Conservation (phyloP, 2,329 filamentous ascomycete genomes). For the Aspergillus sergii region DNA sequence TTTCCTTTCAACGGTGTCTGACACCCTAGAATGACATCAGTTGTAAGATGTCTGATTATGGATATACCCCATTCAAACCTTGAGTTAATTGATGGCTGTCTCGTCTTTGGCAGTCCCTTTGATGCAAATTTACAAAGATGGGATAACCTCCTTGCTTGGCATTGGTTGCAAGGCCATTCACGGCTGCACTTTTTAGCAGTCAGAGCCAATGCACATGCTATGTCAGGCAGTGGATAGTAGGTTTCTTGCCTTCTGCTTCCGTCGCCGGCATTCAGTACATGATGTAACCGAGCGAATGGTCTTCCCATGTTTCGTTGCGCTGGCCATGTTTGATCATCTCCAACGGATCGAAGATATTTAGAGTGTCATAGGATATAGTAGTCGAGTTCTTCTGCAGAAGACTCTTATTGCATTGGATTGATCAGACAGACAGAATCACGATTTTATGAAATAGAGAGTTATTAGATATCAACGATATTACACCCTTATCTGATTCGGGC, state of each 20-base stretch:
- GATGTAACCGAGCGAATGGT: conserved; percentile 22
- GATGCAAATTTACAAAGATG: conserved; percentile 51
- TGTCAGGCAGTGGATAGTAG: not conserved
- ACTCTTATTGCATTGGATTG: not conserved
- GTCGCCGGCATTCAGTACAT: conserved; percentile 54
- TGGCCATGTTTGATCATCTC: not conserved
- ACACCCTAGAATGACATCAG: not conserved
- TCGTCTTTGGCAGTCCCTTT: conserved; percentile 31
- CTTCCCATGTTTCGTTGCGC: not conserved
- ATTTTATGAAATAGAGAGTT: not conserved
- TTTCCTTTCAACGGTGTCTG: not conserved
- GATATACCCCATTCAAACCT: conserved; percentile 10
- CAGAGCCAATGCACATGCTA: conserved; percentile 5
- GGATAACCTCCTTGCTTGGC: conserved; percentile 50
- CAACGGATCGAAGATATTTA: not conserved
- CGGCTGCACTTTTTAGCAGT: conserved; percentile 47
- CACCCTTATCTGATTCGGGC: not conserved
- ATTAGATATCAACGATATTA: not conserved
- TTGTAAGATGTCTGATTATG: not conserved
- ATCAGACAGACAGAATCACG: too few relatives aligned
- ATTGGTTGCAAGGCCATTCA: conserved; percentile 56
- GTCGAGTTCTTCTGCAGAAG: not conserved
- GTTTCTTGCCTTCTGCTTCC: conserved; percentile 52
- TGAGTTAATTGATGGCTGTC: conserved; percentile 4
- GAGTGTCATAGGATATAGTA: not conserved